phyloP scores from a whole-genome alignment of 108 stramenopile species.

The Epithemia pelagica region DNA sequence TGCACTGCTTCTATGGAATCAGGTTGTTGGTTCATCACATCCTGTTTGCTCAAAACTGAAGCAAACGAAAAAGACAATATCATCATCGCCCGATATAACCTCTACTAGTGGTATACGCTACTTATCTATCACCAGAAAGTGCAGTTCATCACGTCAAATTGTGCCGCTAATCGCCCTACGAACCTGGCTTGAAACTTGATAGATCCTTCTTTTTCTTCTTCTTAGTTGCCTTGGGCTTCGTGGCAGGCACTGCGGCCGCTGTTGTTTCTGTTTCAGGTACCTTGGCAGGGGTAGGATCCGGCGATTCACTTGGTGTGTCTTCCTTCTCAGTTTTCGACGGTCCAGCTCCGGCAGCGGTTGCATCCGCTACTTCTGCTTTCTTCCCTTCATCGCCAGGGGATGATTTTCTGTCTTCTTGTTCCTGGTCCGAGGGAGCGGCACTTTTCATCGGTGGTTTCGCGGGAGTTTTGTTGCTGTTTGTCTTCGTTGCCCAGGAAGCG shows the following conservation, averaged over 20 bases:
- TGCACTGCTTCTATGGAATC: too few species aligned
- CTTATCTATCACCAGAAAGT: too few species aligned
- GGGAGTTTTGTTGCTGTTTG: conserved; percentile 27
- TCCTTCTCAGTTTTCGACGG: conserved; percentile 3
- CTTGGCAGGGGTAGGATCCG: conserved; percentile 22
- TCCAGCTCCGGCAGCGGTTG: conserved; percentile 13
- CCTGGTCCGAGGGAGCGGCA: conserved; percentile 8
- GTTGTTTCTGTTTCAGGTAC: conserved; percentile 9
- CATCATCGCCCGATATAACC: too few species aligned
- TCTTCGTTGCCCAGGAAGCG: conserved; percentile 49
- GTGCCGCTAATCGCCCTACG: conserved; percentile 4
- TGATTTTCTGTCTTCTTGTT: background rate
- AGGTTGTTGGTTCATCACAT: too few species aligned
- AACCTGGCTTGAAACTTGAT: conserved; percentile 47
- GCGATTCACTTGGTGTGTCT: conserved; percentile 13
- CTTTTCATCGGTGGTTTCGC: conserved; percentile 5
- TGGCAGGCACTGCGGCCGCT: conserved; percentile 8
- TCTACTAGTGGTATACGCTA: too few species aligned
- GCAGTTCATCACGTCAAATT: too few species aligned
- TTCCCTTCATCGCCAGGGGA: conserved; percentile 3
- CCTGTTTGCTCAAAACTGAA: too few species aligned
- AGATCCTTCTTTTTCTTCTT: conserved; percentile 91
- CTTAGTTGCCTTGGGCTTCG: conserved; percentile 22
- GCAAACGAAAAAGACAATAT: too few species aligned
- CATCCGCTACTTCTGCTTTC: conserved; percentile 13